Base-by-base conservation (phyloP, 306 rosid species). In the Echinosophora koreensis region DNA sequence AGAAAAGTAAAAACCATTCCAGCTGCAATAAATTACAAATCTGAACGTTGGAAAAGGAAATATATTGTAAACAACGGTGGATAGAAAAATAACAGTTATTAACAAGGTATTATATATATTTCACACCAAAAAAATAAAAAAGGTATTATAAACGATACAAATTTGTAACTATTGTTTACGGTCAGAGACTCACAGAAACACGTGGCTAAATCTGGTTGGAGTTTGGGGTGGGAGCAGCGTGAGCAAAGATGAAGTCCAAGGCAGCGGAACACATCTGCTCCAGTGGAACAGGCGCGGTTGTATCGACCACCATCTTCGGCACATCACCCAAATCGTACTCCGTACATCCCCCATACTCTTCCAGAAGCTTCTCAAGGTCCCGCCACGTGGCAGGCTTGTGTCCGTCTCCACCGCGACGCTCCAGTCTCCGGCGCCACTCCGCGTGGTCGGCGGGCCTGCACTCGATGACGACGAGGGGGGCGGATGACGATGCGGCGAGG, bases 361-460 rank as follows among this genome's bases (percentile, higher is more conserved):
- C 92, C 32, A 91, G 28, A 18, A 89, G 84, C 80, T 71, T 86
- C 89, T 89, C 85, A 9, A 91, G 10, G 0, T 91, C 88, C 46
- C 50, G 71, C 97, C 97, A 91, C 84, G 97, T 83, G 74, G 83
- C 79, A 2, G 92, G 94, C 84, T 91, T 84, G 42, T 89, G 94
- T 2, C 73, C 69, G 7, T 22, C 78, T 5, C 2, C 82, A 2
- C 74, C 83, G 17, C 88, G 92, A 27, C 62, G 35, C 84, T 87
- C 92, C 2, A 87, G 77, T 60, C 90, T 81, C 22, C 85, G 73
- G 3, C 93, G 84, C 97, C 97, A 91, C 75, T 82, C 76, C 0
- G 13, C 76, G 4, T 34, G 65, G 27, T 89, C 86, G 1, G 17
- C 13, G 1, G 93, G 92, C 65, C 27, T 68, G 49, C 97, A 89